Percentiles rank a stretch among this genome's conserved stretches.
Evolutionary conservation across 805 yeast species (phyloP).

Genomic region (Nakazawaea ishiwadae): DNA sequence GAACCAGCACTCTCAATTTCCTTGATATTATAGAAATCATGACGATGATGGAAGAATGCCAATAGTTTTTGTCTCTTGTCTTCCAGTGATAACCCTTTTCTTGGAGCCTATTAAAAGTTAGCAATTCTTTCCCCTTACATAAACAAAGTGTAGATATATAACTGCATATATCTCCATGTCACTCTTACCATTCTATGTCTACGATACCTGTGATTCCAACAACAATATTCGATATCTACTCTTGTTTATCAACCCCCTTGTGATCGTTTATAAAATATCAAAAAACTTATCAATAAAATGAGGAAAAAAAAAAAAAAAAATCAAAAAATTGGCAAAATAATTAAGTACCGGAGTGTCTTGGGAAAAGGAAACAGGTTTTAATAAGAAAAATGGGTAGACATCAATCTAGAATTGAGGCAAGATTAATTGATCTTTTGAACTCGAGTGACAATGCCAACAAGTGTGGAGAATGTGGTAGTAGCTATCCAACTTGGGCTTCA

Average conservation of each 20-base stretch:
- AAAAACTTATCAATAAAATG: too few species aligned
- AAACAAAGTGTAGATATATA: too few species aligned
- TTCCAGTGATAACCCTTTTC: slow-evolving; percentile 29
- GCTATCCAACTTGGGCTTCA: slow-evolving; percentile 57
- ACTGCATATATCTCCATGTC: too few species aligned
- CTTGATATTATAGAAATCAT: slow-evolving; percentile 41
- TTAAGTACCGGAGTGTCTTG: too few species aligned
- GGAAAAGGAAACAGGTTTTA: neutral
- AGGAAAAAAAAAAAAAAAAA: too few species aligned
- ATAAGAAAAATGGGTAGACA: slow-evolving; percentile 8
- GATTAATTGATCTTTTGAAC: slow-evolving; percentile 56
- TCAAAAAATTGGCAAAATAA: too few species aligned
- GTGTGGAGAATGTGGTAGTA: slow-evolving; percentile 75
- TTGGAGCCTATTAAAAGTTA: slow-evolving; percentile 11
- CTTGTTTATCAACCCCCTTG: too few species aligned
- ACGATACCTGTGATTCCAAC: neutral
- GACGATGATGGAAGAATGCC: slow-evolving; percentile 34
- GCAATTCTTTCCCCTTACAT: neutral
- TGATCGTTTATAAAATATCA: too few species aligned
- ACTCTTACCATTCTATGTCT: neutral
- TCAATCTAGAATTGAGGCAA: slow-evolving; percentile 18
- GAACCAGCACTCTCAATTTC: slow-evolving; percentile 46
- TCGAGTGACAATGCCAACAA: slow-evolving; percentile 53
- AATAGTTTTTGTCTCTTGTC: slow-evolving; percentile 34
- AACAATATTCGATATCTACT: too few species aligned